phyloP scores from a whole-genome alignment of 139 green algal genomes.

The Coelastrella sp. region DNA sequence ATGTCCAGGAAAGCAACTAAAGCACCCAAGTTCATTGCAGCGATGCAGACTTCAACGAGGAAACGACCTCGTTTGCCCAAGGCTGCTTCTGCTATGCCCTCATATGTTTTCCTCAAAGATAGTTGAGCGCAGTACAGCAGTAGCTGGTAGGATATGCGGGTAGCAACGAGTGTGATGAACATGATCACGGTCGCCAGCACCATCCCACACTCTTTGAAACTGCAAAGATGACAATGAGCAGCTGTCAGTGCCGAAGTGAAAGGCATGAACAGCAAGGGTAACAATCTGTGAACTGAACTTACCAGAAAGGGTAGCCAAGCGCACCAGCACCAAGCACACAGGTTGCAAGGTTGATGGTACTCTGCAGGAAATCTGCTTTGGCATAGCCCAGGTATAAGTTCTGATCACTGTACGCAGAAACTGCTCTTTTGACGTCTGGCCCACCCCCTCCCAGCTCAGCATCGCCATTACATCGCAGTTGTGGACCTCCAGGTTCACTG shows the following conservation, averaged over 20 bases:
- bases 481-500: background rate
- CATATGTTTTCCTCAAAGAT: slow-evolving; percentile 68
- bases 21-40: slow-evolving; percentile 69
- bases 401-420: background rate
- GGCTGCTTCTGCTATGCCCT: slow-evolving; percentile 61
- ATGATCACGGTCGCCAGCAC: slow-evolving; percentile 78
- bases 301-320: slow-evolving; percentile 64
- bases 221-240: slow-evolving; percentile 55
- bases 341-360: slow-evolving; percentile 76
- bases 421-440: too few species aligned
- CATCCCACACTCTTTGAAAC: slow-evolving; percentile 76
- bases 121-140: slow-evolving; percentile 80
- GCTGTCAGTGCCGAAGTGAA: background rate
- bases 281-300: slow-evolving; percentile 23
- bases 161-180: slow-evolving; percentile 70
- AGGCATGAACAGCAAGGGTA: background rate
- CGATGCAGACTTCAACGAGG: slow-evolving; percentile 63
- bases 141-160: slow-evolving; percentile 78
- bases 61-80: slow-evolving; percentile 33
- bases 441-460: background rate
- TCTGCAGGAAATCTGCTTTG: slow-evolving; percentile 28
- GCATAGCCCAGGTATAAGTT: background rate
- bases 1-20: slow-evolving; percentile 91
- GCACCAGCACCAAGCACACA: slow-evolving; percentile 77
- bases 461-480: background rate